Evolutionary conservation across 306 rosid genomes (phyloP).

Genomic region (Medicago lupulina): DNA sequence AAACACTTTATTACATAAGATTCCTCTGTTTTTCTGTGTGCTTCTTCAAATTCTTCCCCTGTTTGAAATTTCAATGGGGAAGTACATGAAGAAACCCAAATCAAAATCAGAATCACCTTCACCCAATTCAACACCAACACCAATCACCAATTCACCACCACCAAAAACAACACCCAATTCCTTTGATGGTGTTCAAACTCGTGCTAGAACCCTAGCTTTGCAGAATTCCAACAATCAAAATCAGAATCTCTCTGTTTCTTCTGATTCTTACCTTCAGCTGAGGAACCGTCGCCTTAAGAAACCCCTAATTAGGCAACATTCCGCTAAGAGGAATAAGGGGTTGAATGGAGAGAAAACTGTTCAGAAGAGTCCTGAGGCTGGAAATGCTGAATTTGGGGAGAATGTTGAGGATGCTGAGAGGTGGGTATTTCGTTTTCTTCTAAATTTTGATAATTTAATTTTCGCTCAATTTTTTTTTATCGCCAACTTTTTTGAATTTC

Average conservation of each 20-base stretch:
- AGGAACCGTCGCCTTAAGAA: conserved; percentile 82
- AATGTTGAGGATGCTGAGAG: conserved; percentile 86
- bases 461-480: not conserved
- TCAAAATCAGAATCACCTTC: conserved; percentile 62
- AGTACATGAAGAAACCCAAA: conserved; percentile 87
- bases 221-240: conserved; percentile 49
- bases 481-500: not conserved
- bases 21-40: not conserved
- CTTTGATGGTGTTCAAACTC: conserved; percentile 76
- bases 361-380: conserved; percentile 48
- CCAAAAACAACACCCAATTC: conserved; percentile 37
- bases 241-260: conserved; percentile 40
- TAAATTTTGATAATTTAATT: not conserved
- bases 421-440: conserved; percentile 55
- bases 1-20: not conserved
- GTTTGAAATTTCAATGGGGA: conserved; percentile 57
- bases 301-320: conserved; percentile 47
- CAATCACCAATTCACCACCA: conserved; percentile 2
- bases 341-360: conserved; percentile 40
- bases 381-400: conserved; percentile 87
- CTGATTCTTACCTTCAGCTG: conserved; percentile 82
- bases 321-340: conserved; percentile 47
- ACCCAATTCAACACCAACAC: conserved; percentile 58
- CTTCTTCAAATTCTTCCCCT: not conserved
- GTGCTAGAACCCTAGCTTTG: conserved; percentile 94